Percentiles rank a stretch among this genome's conserved stretches.
These are phyloP conservation scores for Alternaria conjuncta DNA, from an alignment of 2,329 filamentous ascomycete species.

Conservation along the genomic window DNA sequence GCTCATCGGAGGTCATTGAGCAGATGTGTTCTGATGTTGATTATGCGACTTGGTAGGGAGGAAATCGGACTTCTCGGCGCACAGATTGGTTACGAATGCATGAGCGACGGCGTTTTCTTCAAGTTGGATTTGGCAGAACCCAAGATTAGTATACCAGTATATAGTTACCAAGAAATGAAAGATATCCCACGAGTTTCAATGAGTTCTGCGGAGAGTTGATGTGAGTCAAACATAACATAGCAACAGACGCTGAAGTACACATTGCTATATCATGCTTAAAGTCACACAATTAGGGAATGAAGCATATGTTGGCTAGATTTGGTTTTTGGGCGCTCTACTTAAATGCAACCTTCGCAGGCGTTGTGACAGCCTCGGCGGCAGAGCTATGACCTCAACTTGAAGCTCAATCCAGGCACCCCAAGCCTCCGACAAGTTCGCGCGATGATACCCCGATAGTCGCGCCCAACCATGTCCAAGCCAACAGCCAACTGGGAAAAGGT, in stretches of 20 bases:
- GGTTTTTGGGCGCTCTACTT: background rate
- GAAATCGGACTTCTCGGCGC: background rate
- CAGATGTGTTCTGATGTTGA: background rate
- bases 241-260: background rate
- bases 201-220: background rate
- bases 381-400: constrained; percentile 19
- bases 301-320: background rate
- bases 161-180: constrained; percentile 9
- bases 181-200: background rate
- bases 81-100: constrained; percentile 34
- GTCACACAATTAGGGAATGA: accelerated
- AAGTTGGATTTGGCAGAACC: background rate
- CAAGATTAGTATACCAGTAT: constrained; percentile 10
- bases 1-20: constrained; percentile 15
- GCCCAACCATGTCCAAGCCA: constrained; percentile 59
- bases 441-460: constrained; percentile 25
- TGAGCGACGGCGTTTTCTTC: constrained; percentile 41
- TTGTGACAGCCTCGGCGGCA: constrained; percentile 1
- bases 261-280: background rate
- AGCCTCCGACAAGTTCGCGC: constrained; percentile 16
- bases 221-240: background rate
- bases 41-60: background rate
- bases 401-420: constrained; percentile 11
- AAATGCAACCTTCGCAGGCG: background rate
- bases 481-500: constrained; percentile 94